Evolutionary conservation across 495 filamentous ascomycete species (phyloP).

Genomic region (Neurospora sp.): DNA sequence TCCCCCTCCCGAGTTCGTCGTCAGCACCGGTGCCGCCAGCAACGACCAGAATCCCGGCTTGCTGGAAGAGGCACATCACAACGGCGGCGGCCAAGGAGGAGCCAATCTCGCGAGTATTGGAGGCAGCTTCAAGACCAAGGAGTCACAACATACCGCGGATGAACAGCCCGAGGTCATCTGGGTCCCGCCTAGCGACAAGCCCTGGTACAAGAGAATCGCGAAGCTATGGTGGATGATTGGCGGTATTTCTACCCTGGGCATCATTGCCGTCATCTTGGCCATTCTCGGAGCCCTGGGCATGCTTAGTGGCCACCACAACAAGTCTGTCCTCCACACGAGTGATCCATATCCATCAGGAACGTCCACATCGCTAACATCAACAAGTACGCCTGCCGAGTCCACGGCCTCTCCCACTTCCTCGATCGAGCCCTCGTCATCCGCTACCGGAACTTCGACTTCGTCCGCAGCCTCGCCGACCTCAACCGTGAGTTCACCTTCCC

Average conservation of each 20-base stretch:
- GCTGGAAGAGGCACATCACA: background rate
- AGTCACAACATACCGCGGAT: background rate
- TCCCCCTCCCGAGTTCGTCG: slow-evolving; percentile 15
- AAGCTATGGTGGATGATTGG: slow-evolving; percentile 10
- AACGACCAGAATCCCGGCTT: background rate
- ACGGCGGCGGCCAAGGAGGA: slow-evolving; percentile 1
- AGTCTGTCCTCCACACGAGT: slow-evolving; percentile 3
- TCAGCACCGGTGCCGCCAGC: background rate
- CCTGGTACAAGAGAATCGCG: slow-evolving; percentile 18
- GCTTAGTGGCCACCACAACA: background rate
- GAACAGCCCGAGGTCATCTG: slow-evolving; percentile 6
- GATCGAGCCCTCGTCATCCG: background rate
- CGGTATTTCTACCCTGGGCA: slow-evolving; percentile 11
- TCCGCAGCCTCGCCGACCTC: slow-evolving; percentile 3
- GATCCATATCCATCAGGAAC: background rate
- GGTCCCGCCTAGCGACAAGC: slow-evolving; percentile 8
- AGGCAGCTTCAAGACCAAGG: slow-evolving; percentile 5
- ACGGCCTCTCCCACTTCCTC: background rate
- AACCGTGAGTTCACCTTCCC: background rate
- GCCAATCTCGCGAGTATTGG: background rate
- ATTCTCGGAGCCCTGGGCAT: slow-evolving; percentile 19
- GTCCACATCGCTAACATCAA: slow-evolving; percentile 4
- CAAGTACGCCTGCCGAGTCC: slow-evolving; percentile 1
- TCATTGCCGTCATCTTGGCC: slow-evolving; percentile 15
- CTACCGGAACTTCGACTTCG: slow-evolving; percentile 1